Percentiles rank a stretch among this genome's conserved stretches.
Conservation (phyloP, 2,329 filamentous ascomycete genomes). For the Claviceps sp. region DNA sequence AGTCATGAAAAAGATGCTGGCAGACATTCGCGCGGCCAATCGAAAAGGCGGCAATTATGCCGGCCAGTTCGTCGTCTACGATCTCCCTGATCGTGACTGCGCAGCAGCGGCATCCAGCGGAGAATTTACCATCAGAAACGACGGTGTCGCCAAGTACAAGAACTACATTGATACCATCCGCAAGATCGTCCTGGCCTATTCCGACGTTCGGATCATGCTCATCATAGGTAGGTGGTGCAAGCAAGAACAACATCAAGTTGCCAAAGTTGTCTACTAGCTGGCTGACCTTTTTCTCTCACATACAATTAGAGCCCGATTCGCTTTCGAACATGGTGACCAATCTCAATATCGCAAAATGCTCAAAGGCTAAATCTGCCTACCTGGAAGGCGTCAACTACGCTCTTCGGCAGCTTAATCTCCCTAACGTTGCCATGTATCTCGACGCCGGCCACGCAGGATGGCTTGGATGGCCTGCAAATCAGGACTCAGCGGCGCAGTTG, state of each 20-base stretch:
- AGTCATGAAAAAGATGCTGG: constrained; percentile 30
- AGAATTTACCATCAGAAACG: constrained; percentile 36
- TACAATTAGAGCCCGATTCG: constrained; percentile 37
- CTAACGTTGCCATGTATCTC: constrained; percentile 44
- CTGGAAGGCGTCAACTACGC: constrained; percentile 37
- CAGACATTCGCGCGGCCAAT: constrained; percentile 27
- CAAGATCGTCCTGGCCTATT: constrained; percentile 26
- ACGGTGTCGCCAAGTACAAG: constrained; percentile 41
- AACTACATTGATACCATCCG: constrained; percentile 39
- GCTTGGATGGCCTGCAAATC: constrained; percentile 44
- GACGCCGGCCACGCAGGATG: constrained; percentile 46
- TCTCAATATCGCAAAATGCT: constrained; percentile 34
- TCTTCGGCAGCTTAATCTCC: constrained; percentile 35
- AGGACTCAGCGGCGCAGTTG: constrained; percentile 32
- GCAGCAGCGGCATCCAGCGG: constrained; percentile 43
- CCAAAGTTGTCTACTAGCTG: background rate
- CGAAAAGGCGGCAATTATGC: constrained; percentile 26
- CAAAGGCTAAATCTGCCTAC: constrained; percentile 33
- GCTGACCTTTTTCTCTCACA: background rate
- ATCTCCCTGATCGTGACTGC: constrained; percentile 46
- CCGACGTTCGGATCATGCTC: constrained; percentile 29
- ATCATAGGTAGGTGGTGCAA: constrained; percentile 23
- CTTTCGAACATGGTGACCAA: constrained; percentile 48
- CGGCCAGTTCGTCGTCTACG: constrained; percentile 40
- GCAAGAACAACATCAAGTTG: background rate